phyloP scores from a whole-genome alignment of 176 grass and related monocot genomes.

The Chrysopogon serrulatus region DNA sequence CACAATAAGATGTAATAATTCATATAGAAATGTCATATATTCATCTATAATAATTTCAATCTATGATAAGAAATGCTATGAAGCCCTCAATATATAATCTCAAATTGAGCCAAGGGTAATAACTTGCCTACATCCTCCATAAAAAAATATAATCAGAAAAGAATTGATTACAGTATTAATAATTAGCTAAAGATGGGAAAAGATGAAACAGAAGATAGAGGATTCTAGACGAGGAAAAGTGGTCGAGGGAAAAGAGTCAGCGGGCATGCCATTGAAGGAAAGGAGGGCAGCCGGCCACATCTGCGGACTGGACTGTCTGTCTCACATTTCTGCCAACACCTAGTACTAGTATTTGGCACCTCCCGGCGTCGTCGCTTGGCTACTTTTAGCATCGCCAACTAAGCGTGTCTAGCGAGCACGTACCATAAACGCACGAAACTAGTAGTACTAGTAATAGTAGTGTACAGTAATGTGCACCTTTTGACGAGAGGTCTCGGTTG shows the following conservation, averaged over 20 bases:
- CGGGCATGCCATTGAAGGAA: background rate
- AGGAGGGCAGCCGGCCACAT: background rate
- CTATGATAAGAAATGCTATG: too few relatives aligned
- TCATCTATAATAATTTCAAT: too few relatives aligned
- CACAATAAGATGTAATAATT: too few relatives aligned
- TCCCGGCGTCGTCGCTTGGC: background rate
- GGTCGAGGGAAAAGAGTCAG: background rate
- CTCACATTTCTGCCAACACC: background rate
- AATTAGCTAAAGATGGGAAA: background rate
- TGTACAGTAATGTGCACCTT: background rate
- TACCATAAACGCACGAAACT: background rate
- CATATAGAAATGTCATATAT: too few relatives aligned
- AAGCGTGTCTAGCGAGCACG: background rate
- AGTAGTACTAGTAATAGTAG: too few relatives aligned
- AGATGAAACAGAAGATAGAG: background rate
- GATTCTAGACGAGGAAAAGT: background rate
- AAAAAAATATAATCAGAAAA: too few relatives aligned
- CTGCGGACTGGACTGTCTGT: background rate
- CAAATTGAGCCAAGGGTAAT: too few relatives aligned
- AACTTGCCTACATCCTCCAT: too few relatives aligned
- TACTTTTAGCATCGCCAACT: background rate
- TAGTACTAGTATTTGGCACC: background rate
- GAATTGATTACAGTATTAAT: too few relatives aligned
- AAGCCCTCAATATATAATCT: too few relatives aligned
- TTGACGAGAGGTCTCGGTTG: background rate